Percentiles rank a stretch among this genome's conserved stretches.
These are phyloP conservation scores for Ophiosphaerella herpotricha DNA, from an alignment of 2,329 filamentous ascomycete species.

Conservation along the genomic window DNA sequence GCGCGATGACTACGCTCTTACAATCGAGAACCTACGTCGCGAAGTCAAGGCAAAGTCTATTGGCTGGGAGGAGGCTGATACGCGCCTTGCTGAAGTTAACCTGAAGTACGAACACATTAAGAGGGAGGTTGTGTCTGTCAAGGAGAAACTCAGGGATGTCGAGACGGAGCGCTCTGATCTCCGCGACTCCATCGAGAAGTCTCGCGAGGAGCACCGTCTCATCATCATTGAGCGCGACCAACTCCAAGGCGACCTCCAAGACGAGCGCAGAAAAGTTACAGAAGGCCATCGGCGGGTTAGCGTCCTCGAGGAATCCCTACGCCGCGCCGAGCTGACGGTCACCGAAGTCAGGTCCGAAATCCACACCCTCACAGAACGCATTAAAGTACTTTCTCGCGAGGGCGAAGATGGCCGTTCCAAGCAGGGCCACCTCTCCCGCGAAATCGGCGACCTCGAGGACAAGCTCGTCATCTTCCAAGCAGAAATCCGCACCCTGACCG, in stretches of 20 bases:
- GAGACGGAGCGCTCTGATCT: conserved; percentile 26
- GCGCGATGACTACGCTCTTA: conserved; percentile 25
- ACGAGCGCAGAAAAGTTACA: conserved; percentile 20
- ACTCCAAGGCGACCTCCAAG: conserved; percentile 25
- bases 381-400: conserved; percentile 20
- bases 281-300: conserved; percentile 23
- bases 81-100: conserved; percentile 20
- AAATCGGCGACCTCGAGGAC: conserved; percentile 19
- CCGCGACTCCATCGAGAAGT: conserved; percentile 17
- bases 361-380: conserved; percentile 23
- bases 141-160: conserved; percentile 25
- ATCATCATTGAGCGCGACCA: conserved; percentile 30
- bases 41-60: conserved; percentile 23
- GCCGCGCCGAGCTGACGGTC: conserved; percentile 20
- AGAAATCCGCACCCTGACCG: conserved; percentile 24
- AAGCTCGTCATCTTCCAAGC: conserved; percentile 22
- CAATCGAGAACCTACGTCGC: conserved; percentile 26
- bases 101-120: conserved; percentile 32
- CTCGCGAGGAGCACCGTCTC: conserved; percentile 24
- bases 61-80: conserved; percentile 26
- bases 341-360: conserved; percentile 19
- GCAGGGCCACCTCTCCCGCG: conserved; percentile 16
- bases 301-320: conserved; percentile 26
- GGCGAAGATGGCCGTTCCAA: conserved; percentile 22
- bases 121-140: conserved; percentile 26